Percentiles rank a stretch among this genome's conserved stretches.
These are phyloP conservation scores for Termitomyces sp. DNA, from an alignment of 1,284 basidiomycete species.

Conservation along the genomic window DNA sequence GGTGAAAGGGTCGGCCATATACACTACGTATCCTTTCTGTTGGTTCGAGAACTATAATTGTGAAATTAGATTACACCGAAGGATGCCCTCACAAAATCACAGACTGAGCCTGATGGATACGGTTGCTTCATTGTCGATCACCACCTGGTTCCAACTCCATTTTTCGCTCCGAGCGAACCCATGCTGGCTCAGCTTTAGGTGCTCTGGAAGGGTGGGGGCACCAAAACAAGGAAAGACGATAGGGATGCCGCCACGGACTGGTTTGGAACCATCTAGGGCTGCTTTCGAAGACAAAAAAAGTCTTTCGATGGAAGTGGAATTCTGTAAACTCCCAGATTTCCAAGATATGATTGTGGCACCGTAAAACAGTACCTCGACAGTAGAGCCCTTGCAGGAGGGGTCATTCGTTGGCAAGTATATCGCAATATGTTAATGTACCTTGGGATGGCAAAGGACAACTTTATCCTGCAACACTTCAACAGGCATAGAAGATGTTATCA, in stretches of 20 bases:
- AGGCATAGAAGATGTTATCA: slow-evolving; percentile 37
- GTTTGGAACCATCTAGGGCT: slow-evolving; percentile 61
- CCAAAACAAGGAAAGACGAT: slow-evolving; percentile 87
- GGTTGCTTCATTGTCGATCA: slow-evolving; percentile 65
- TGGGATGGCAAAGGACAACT: slow-evolving; percentile 47
- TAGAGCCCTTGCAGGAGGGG: slow-evolving; percentile 50
- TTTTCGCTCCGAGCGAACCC: slow-evolving; percentile 75
- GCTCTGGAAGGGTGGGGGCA: slow-evolving; percentile 66
- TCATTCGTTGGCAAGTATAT: neutral
- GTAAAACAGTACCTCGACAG: slow-evolving; percentile 67
- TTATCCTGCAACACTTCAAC: slow-evolving; percentile 35
- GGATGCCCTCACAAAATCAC: slow-evolving; percentile 22
- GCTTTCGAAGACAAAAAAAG: slow-evolving; percentile 78
- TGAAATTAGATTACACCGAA: slow-evolving; percentile 4
- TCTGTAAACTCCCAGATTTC: slow-evolving; percentile 46
- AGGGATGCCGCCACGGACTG: slow-evolving; percentile 79
- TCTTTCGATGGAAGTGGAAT: slow-evolving; percentile 48
- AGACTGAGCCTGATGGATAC: slow-evolving; percentile 73
- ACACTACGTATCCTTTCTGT: slow-evolving; percentile 51
- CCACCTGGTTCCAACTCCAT: slow-evolving; percentile 64
- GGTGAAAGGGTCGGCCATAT: slow-evolving; percentile 61
- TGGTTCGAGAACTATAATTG: slow-evolving; percentile 52
- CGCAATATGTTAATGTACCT: slow-evolving; percentile 28
- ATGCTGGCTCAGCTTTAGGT: slow-evolving; percentile 72
- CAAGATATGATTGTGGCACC: slow-evolving; percentile 82